Evolutionary conservation across 805 yeast species (phyloP), one percentile per base, ranked within the genome.

Genomic region (Lipomyces japonicus): DNA sequence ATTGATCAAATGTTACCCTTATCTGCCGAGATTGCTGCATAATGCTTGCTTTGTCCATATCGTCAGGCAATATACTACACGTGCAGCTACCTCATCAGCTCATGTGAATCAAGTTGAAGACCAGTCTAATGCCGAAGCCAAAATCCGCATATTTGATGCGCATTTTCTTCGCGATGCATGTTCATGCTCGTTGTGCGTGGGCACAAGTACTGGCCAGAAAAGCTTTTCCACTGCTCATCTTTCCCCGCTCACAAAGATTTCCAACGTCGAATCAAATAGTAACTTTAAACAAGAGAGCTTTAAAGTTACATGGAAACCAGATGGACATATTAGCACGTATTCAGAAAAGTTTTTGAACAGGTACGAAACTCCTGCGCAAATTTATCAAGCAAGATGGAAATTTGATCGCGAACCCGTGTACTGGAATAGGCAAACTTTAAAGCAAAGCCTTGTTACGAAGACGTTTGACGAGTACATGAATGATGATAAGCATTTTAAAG

Each of bases 161-260:
- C 23, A 64, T 19, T 83, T 85, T 58, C 69, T 86, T 18, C 73
- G 91, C 61, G 95, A 85, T 60, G 73, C 87, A 0, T 81, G 87
- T 41, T 61, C 65, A 3, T 67, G 77, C 12, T 55, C 68, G 0
- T 61, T 59, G 9, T 78, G 85, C 0, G 71, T 82, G 3, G 86
- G 85, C 55, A 68, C 71, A 2, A 61, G 65, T 23, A 75, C 86
- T 0, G 74, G 75, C 18, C 90, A 84, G 61, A 84, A 82, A 62
- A 61, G 74, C 25, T 77, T 47, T 60, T 69, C 50, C 52, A 56
- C 51, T 31, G 55, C 53, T 58, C 64, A 40, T 48, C 59, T 12
- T 4, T 73, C 83, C 0, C 52, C 55, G 3, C 61, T 55, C 0
- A 62, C 72, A 1, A 74, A 76, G 1, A 59, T 68, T 2, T 54